Conservation (phyloP, 1,284 basidiomycete species). For the Papiliotrema nemorosa region DNA sequence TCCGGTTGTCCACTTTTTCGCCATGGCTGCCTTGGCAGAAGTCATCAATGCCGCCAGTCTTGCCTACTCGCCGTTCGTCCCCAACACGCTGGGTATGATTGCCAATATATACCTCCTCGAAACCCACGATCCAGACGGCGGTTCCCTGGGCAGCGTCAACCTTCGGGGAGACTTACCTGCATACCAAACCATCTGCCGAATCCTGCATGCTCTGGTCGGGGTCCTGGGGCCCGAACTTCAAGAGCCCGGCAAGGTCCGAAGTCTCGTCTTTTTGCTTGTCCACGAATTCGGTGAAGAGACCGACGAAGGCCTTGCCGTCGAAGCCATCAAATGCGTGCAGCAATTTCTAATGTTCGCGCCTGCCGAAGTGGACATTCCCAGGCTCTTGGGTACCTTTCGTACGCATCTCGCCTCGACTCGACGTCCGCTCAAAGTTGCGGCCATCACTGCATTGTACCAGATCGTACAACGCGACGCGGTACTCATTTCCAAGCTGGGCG, state of each 20-base stretch:
- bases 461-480: constrained; percentile 94
- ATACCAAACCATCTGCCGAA: constrained; percentile 85
- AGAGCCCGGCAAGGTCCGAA: constrained; percentile 76
- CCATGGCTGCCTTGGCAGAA: constrained; percentile 75
- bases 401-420: constrained; percentile 71
- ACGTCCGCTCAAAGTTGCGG: constrained; percentile 82
- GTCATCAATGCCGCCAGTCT: constrained; percentile 91
- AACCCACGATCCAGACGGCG: constrained; percentile 91
- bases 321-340: constrained; percentile 93
- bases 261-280: constrained; percentile 78
- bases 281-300: constrained; percentile 79
- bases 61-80: constrained; percentile 84
- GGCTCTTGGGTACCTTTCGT: constrained; percentile 69
- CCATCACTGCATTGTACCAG: constrained; percentile 93
- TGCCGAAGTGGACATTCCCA: constrained; percentile 72
- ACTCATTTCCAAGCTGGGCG: constrained; percentile 86
- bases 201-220: constrained; percentile 88
- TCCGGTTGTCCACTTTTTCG: constrained; percentile 92
- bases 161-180: constrained; percentile 85
- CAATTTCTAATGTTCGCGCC: constrained; percentile 96
- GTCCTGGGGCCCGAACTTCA: constrained; percentile 94
- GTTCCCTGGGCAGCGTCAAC: constrained; percentile 77
- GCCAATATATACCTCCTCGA: constrained; percentile 87
- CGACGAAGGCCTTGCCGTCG: constrained; percentile 83
- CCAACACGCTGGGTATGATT: constrained; percentile 83